Base-by-base conservation (phyloP, 164 flowering plant species). In the Kingdonia uniflora region DNA sequence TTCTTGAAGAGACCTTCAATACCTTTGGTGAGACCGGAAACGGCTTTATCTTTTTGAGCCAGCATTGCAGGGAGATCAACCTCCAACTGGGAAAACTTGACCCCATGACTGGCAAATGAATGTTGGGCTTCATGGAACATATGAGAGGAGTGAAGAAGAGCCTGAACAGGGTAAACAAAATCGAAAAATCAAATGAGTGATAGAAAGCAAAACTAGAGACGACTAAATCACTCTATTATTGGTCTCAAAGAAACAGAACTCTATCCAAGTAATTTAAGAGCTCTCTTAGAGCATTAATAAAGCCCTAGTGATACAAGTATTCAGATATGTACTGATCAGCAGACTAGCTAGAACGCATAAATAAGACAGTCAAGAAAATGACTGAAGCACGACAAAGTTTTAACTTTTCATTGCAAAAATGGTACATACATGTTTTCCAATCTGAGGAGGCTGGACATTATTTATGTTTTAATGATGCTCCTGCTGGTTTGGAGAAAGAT, bases 1-100 rank as follows among this genome's bases (percentile, higher is more conserved):
- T 86, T 86, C 84, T 89, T 89, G 74, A 89, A 84, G 19, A 89
- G 82, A 17, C 95, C 95, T 63, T 89, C 97, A 65, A 89, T 80
- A 60, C 97, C 97, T 51, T 58, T 47, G 5, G 97, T 89, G 33
- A 89, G 79, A 57, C 64, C 70, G 21, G 76, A 42, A 15, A 89
- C 97, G 35, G 95, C 95, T 68, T 82, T 86, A 60, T 89, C 95
- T 55, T 89, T 89, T 59, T 86, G 95, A 43, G 72, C 82, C 80
- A 89, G 63, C 97, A 89, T 86, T 44, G 94, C 90, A 17, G 97
- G 82, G 35, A 89, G 71, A 64, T 89, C 97, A 53, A 89, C 78
- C 70, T 89, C 95, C 42, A 89, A 78, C 16, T 80, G 63, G 6
- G 84, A 44, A 44, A 84, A 53, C 74, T 86, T 89, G 61, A 89